Evolutionary conservation across 2,329 filamentous ascomycete species (phyloP).

Genomic region (Calonectria pseudoreteaudii): DNA sequence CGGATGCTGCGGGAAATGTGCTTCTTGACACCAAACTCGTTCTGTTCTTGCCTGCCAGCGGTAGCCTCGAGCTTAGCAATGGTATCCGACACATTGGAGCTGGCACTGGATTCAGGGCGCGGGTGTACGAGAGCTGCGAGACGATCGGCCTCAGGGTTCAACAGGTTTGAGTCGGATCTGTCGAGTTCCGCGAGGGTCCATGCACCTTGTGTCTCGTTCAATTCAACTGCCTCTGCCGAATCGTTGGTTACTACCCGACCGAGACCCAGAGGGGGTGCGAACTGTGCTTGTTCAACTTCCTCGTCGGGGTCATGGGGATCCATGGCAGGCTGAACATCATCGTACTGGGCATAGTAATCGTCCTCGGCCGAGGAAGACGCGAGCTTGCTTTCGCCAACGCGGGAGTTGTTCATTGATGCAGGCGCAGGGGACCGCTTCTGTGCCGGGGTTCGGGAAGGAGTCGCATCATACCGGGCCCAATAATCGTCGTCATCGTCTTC

Average conservation of each 20-base stretch:
- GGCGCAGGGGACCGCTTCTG: constrained; percentile 73
- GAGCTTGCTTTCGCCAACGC: constrained; percentile 36
- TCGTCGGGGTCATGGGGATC: constrained; percentile 87
- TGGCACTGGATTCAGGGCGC: constrained; percentile 69
- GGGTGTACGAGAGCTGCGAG: constrained; percentile 63
- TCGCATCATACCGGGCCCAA: constrained; percentile 83
- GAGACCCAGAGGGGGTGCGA: constrained; percentile 49
- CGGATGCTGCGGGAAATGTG: constrained; percentile 83
- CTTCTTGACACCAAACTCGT: constrained; percentile 80
- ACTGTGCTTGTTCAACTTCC: constrained; percentile 53
- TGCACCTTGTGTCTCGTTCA: constrained; percentile 47
- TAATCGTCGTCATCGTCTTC: constrained; percentile 82
- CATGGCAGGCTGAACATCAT: constrained; percentile 82
- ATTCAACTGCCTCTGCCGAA: constrained; percentile 33
- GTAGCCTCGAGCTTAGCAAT: constrained; percentile 72
- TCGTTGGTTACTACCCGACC: constrained; percentile 26
- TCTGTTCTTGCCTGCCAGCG: constrained; percentile 69
- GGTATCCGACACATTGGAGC: constrained; percentile 66
- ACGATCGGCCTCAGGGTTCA: constrained; percentile 43
- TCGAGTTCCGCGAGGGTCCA: constrained; percentile 60
- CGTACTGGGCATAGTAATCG: constrained; percentile 82
- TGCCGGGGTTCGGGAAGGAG: constrained; percentile 73
- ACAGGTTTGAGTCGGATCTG: constrained; percentile 49
- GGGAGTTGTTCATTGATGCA: constrained; percentile 43
- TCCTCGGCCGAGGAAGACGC: constrained; percentile 64